phyloP scores from a whole-genome alignment of 495 filamentous ascomycete genomes.

The Delitschia confertaspora region DNA sequence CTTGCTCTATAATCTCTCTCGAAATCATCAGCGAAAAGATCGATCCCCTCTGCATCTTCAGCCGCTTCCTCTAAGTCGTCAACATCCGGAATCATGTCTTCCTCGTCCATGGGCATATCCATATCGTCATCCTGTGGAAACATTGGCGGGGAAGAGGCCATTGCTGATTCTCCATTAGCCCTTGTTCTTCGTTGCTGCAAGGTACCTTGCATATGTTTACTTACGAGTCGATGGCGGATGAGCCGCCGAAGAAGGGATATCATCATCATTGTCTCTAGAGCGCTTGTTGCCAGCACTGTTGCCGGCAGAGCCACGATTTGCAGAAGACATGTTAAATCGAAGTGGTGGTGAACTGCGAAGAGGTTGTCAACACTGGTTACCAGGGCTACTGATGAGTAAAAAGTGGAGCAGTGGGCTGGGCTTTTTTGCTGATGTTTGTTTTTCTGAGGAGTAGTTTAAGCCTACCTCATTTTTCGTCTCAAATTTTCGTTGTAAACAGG shows the following conservation, averaged over 20 bases:
- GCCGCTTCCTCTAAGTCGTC: constrained; percentile 95
- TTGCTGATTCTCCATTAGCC: constrained; percentile 42
- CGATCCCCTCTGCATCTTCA: constrained; percentile 87
- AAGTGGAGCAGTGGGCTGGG: constrained; percentile 8
- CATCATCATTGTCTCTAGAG: constrained; percentile 68
- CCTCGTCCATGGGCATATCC: constrained; percentile 64
- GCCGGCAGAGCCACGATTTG: constrained; percentile 60
- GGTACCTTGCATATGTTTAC: constrained; percentile 32
- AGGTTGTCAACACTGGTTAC: constrained; percentile 5
- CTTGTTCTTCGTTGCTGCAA: constrained; percentile 32
- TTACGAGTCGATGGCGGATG: constrained; percentile 64
- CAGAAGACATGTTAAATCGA: constrained; percentile 72
- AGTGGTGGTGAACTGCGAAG: constrained; percentile 66
- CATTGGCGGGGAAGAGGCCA: constrained; percentile 47
- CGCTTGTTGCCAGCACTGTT: constrained; percentile 65
- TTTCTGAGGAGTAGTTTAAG: neutral
- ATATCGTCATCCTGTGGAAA: constrained; percentile 57
- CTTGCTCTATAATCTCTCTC: constrained; percentile 66
- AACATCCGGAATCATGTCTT: constrained; percentile 67
- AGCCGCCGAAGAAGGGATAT: constrained; percentile 55
- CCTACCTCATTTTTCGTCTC: constrained; percentile 36
- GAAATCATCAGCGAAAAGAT: constrained; percentile 85
- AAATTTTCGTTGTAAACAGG: too few relatives aligned
- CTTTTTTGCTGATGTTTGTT: neutral
- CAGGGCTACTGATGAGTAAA: constrained; percentile 4